Evolutionary conservation across 2,329 filamentous ascomycete species (phyloP), one percentile per base, ranked within the genome.

Genomic region (Colletotrichum nymphaeae): DNA sequence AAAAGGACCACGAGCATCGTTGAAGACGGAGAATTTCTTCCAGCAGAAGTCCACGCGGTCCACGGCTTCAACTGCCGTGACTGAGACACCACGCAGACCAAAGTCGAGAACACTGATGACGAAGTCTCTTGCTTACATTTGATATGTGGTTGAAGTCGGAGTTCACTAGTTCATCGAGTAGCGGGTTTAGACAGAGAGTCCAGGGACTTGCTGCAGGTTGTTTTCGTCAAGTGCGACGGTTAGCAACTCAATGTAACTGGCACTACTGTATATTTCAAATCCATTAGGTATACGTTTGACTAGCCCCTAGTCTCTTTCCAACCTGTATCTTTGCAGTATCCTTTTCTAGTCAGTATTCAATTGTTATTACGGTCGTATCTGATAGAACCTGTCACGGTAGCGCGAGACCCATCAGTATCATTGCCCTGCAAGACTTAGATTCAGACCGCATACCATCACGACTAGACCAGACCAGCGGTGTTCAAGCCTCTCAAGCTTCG

Each of bases 61-160:
- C 28, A 64, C 30, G 5, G 16, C 63, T 32, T 37, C 63, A 26
- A 58, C 53, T 49, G 26, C 53, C 35, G 2, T 19, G 24, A 8
- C 37, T 32, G 53, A 65, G 63, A 65, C 63, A 56, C 55, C 32
- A 28, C 19, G 52, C 35, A 56, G 52, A 56, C 52, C 63, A 24
- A 2, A 24, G 63, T 65, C 63, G 16, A 46, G 52, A 46, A 56
- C 24, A 12, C 9, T 19, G 2, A 28, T 9, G 52, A 30, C 63
- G 30, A 19, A 64, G 9, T n/a, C 16, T 65, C 16, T 65, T 56
- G 52, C 16, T 42, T 52, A 46, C 8, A n/a, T 12, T 9, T 2
- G 7, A 9, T 11, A 26, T n/a, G 26, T n/a, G 12, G 11, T n/a
- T 2, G 11, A 12, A 24, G 9, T 35, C 12, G 22, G 9, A 9